Conservation (phyloP, 1,284 basidiomycete species). For the Ganoderma leucocontextum region DNA sequence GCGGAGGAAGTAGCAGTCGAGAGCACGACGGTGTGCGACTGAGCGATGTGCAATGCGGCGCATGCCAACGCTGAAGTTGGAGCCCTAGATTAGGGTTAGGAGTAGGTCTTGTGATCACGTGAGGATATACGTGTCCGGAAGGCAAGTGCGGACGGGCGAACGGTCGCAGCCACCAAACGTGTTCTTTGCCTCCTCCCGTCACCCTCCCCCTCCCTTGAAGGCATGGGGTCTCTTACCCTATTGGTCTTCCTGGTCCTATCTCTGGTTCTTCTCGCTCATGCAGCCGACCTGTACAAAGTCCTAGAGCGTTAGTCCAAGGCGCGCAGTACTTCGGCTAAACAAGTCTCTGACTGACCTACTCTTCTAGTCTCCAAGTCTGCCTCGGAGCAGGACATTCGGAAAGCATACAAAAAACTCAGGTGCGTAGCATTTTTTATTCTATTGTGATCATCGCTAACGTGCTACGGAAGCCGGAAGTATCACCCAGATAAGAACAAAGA, state of each 20-base stretch:
- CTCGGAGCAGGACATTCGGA: slow-evolving; percentile 87
- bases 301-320: slow-evolving; percentile 70
- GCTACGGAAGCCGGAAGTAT: slow-evolving; percentile 40
- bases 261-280: slow-evolving; percentile 57
- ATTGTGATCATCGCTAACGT: background rate
- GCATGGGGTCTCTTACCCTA: slow-evolving; percentile 30
- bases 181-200: slow-evolving; percentile 1
- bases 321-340: slow-evolving; percentile 38
- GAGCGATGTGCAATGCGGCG: background rate
- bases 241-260: slow-evolving; percentile 47
- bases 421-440: slow-evolving; percentile 54
- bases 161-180: slow-evolving; percentile 14
- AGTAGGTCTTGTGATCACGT: slow-evolving; percentile 11
- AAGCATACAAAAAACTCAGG: slow-evolving; percentile 91
- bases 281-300: slow-evolving; percentile 79
- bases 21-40: background rate
- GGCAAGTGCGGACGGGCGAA: background rate
- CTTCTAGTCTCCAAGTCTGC: slow-evolving; percentile 77
- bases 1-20: background rate
- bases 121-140: slow-evolving; percentile 28
- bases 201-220: slow-evolving; percentile 14
- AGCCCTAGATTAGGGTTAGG: slow-evolving; percentile 23
- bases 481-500: slow-evolving; percentile 97
- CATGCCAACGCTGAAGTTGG: background rate
- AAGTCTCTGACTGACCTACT: slow-evolving; percentile 39